Conservation (phyloP, 2,329 filamentous ascomycete species). For the Ophiocordyceps camponoti-saundersi region DNA sequence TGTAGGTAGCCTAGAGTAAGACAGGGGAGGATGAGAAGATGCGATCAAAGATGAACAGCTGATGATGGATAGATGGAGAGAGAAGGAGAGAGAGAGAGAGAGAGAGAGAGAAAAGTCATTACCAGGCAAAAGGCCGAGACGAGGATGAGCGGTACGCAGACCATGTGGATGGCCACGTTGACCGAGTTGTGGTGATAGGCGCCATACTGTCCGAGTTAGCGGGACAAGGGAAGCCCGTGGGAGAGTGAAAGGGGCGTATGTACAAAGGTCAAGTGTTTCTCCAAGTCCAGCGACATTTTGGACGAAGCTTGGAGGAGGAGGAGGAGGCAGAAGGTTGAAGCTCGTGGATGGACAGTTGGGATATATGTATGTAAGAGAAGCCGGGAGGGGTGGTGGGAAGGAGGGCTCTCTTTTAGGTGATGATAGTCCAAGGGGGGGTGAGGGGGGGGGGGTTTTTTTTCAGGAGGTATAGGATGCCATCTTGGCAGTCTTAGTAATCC, state of each 20-base stretch:
- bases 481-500: too few relatives aligned
- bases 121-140: slow-evolving; percentile 57
- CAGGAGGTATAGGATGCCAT: too few relatives aligned
- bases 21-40: slow-evolving; percentile 1
- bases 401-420: too few relatives aligned
- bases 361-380: too few relatives aligned
- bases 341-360: too few relatives aligned
- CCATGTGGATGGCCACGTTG: slow-evolving; percentile 65
- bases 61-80: too few relatives aligned
- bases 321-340: too few relatives aligned
- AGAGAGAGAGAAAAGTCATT: slow-evolving; percentile 8
- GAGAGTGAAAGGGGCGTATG: neutral
- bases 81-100: too few relatives aligned
- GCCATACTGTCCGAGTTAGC: slow-evolving; percentile 46
- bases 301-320: too few relatives aligned
- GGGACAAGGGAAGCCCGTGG: neutral
- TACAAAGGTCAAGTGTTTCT: slow-evolving; percentile 70
- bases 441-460: too few relatives aligned
- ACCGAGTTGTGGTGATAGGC: slow-evolving; percentile 65
- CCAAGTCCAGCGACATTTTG: slow-evolving; percentile 54
- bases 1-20: slow-evolving; percentile 38
- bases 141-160: slow-evolving; percentile 62
- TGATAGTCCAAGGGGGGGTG: too few relatives aligned
- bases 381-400: too few relatives aligned
- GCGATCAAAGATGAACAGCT: neutral